Conservation (phyloP, 2,329 filamentous ascomycete genomes). For the Biscogniauxia mediterranea region DNA sequence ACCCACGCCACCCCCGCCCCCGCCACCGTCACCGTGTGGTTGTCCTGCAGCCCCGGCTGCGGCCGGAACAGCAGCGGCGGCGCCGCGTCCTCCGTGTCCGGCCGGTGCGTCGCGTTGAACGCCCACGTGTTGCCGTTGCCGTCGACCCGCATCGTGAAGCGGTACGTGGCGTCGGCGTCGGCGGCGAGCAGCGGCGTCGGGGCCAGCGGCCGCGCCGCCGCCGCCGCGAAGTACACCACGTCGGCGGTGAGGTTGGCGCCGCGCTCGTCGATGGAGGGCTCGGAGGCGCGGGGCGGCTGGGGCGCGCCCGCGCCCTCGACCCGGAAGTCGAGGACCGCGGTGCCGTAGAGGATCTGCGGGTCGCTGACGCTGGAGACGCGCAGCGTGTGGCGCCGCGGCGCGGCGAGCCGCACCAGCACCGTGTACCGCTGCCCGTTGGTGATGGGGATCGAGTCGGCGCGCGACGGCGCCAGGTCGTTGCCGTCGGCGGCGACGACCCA, state of each 20-base stretch:
- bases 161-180: slow-evolving; percentile 46
- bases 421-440: slow-evolving; percentile 55
- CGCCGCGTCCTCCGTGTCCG: slow-evolving; percentile 35
- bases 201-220: slow-evolving; percentile 46
- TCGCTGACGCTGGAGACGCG: slow-evolving; percentile 48
- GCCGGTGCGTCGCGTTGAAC: slow-evolving; percentile 45
- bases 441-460: slow-evolving; percentile 46
- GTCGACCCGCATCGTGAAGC: slow-evolving; percentile 36
- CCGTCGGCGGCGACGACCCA: slow-evolving; percentile 56
- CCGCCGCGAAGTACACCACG: slow-evolving; percentile 45
- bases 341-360: slow-evolving; percentile 55
- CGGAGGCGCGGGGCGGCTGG: slow-evolving; percentile 19
- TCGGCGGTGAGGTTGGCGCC: slow-evolving; percentile 41
- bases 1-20: slow-evolving; percentile 50
- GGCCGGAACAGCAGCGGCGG: slow-evolving; percentile 48
- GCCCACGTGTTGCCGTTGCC: slow-evolving; percentile 53
- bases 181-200: slow-evolving; percentile 39
- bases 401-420: slow-evolving; percentile 46
- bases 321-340: slow-evolving; percentile 46
- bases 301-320: slow-evolving; percentile 17
- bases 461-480: slow-evolving; percentile 51
- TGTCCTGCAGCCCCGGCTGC: slow-evolving; percentile 34
- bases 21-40: slow-evolving; percentile 44
- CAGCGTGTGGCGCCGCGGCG: slow-evolving; percentile 51
- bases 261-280: slow-evolving; percentile 48